Base-by-base conservation (phyloP, 768 basidiomycete genomes). In the Royoungia palumana region DNA sequence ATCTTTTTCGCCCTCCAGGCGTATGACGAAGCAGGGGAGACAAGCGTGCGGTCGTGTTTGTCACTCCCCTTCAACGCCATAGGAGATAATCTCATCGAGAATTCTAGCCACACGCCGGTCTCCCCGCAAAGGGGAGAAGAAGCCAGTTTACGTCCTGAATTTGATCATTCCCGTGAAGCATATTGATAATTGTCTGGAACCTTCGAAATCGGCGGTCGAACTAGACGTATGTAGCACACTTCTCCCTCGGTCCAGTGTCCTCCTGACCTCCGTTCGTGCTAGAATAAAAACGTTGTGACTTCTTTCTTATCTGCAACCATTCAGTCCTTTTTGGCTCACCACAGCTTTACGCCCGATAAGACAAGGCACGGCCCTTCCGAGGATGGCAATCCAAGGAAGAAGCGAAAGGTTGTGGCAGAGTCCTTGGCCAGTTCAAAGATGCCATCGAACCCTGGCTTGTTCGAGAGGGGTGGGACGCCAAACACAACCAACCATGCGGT, bases 71-170 rank as follows among this genome's bases (percentile, higher is more conserved):
- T 38, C 44, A 38, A 21, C 44, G 20, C 54, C 45, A 39, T 47
- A 46, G 56, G 53, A 49, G 48, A 34, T 16, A 5, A 17, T 44
- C 56, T 58, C 44, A 40, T 37, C 47, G 12, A 47, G 17, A 13
- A 42, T 51, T 45, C 32, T 48, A 89, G 87, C 70, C 42, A 61
- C 61, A 37, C 80, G 88, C 50, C 77, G 86, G 28, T 87, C 92
- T 28, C 88, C 92, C 27, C 81, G 86, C 35, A 92, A 89, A 68
- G 66, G 71, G 20, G 90, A 92, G 61, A 83, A 82, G 66, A 81
- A 80, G 64, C 83, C 93, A 5, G 81, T 93, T 51, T 97, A 89
- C 64, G 85, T 93, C 39, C 71, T 98, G 40, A 83, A 89, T 61
- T 61, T 98, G 50, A 74, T 71, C 9, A 68, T 94, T 17, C 82